Conservation (phyloP, 163 green algal species). For the Volvox carteri region DNA sequence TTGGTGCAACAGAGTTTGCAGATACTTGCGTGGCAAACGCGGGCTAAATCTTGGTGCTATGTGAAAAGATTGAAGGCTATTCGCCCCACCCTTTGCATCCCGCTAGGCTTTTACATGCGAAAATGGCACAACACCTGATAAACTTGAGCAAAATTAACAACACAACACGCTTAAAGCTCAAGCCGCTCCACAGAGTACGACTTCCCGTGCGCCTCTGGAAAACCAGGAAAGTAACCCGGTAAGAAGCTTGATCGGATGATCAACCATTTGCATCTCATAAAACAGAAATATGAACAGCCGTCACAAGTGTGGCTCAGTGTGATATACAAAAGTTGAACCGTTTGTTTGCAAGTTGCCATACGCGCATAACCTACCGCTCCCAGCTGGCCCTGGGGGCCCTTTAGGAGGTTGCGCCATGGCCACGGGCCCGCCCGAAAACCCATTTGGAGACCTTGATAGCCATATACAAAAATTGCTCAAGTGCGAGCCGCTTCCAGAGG, state of each 20-base stretch:
- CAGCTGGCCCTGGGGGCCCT: slow-evolving; percentile 12
- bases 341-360: not conserved
- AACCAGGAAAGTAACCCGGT: not conserved
- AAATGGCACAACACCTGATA: no score
- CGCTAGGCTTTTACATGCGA: no score
- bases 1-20: no score
- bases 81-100: no score
- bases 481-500: slow-evolving; percentile 92
- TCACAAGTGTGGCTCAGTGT: not conserved
- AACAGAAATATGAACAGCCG: not conserved
- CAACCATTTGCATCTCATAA: no score
- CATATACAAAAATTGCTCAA: slow-evolving; percentile 89
- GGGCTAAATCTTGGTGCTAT: no score
- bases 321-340: slow-evolving; percentile 10
- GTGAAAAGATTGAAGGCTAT: no score
- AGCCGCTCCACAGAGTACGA: slow-evolving; percentile 1
- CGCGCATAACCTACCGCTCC: not conserved
- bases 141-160: no score
- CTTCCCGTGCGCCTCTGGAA: not conserved
- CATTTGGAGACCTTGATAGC: slow-evolving; percentile 58
- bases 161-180: no score
- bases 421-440: slow-evolving; percentile 46
- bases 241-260: no score
- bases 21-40: no score
- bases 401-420: slow-evolving; percentile 42